Percentiles rank a stretch among this genome's conserved stretches.
Evolutionary conservation across 306 rosid genomes (phyloP).

Genomic region (Medicago lupulina): DNA sequence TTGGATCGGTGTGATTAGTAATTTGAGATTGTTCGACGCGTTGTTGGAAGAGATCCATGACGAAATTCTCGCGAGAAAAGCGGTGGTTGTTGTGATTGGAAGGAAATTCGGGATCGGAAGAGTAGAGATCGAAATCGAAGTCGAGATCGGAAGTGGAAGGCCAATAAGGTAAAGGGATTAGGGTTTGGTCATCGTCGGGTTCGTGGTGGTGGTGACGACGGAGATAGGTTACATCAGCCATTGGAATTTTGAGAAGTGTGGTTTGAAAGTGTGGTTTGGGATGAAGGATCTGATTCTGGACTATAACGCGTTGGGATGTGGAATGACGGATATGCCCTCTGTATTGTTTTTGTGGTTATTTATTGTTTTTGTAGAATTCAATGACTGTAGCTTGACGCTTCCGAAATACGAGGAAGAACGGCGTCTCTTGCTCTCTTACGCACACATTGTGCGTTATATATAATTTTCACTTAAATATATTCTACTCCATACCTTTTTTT

Average conservation of each 20-base stretch:
- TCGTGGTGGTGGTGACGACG: constrained; percentile 51
- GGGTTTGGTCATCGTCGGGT: constrained; percentile 52
- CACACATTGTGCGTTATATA: constrained; percentile 13
- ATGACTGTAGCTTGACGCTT: not conserved
- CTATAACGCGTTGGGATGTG: not conserved
- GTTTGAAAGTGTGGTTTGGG: constrained; percentile 32
- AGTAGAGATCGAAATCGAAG: constrained; percentile 49
- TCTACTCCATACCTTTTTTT: too few species aligned
- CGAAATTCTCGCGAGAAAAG: constrained; percentile 63
- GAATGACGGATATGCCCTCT: constrained; percentile 38
- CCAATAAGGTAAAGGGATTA: constrained; percentile 43
- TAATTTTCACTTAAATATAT: too few species aligned
- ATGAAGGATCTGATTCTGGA: not conserved
- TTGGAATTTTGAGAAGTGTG: constrained; percentile 7
- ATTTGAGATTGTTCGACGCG: constrained; percentile 86
- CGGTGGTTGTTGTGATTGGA: constrained; percentile 38
- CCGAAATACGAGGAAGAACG: constrained; percentile 39
- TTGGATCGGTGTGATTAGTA: constrained; percentile 43
- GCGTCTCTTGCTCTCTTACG: constrained; percentile 36
- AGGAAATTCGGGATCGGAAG: constrained; percentile 54
- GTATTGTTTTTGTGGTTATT: not conserved
- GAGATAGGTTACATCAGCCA: constrained; percentile 63
- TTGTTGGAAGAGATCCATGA: constrained; percentile 84
- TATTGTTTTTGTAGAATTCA: not conserved
- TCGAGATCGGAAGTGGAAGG: constrained; percentile 39